Evolutionary conservation across 805 yeast species (phyloP).

Genomic region (Candida krabiensis): DNA sequence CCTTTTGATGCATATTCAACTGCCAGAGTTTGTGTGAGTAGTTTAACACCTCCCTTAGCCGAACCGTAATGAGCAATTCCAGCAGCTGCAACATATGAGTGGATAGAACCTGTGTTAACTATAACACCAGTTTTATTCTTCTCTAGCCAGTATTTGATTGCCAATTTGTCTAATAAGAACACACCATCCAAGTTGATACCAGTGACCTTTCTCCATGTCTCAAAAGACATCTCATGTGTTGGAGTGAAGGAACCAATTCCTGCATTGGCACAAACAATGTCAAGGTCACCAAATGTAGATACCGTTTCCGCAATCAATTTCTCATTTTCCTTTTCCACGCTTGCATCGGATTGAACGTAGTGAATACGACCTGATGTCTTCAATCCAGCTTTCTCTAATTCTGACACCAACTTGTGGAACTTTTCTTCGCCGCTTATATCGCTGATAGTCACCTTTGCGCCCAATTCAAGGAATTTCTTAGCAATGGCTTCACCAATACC

Average conservation of each 20-base stretch:
- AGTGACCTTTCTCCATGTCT: constrained; percentile 13
- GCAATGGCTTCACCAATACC: constrained; percentile 23
- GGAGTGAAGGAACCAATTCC: constrained; percentile 14
- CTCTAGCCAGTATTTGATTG: constrained; percentile 7
- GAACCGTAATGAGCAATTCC: constrained; percentile 5
- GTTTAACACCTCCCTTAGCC: constrained; percentile 5
- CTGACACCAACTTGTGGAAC: neutral
- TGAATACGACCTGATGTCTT: constrained; percentile 4
- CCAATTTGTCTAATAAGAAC: constrained; percentile 15
- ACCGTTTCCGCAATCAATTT: constrained; percentile 5
- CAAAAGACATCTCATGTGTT: constrained; percentile 12
- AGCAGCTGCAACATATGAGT: constrained; percentile 5
- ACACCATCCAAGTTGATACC: constrained; percentile 15
- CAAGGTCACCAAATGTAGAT: constrained; percentile 11
- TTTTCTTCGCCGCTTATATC: constrained; percentile 10
- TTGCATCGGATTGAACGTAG: constrained; percentile 10
- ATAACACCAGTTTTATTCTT: constrained; percentile 4
- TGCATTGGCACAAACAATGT: constrained; percentile 18
- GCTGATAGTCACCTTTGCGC: constrained; percentile 22
- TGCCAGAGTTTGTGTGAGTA: constrained; percentile 5
- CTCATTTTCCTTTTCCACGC: constrained; percentile 9
- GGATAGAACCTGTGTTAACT: constrained; percentile 8
- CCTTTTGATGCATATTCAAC: constrained; percentile 7
- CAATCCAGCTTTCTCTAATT: neutral
- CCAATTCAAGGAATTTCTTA: constrained; percentile 15